Evolutionary conservation across 2,329 filamentous ascomycete genomes (phyloP), one percentile per base, ranked within the genome.

Genomic region (Fusarium tjaetaba): DNA sequence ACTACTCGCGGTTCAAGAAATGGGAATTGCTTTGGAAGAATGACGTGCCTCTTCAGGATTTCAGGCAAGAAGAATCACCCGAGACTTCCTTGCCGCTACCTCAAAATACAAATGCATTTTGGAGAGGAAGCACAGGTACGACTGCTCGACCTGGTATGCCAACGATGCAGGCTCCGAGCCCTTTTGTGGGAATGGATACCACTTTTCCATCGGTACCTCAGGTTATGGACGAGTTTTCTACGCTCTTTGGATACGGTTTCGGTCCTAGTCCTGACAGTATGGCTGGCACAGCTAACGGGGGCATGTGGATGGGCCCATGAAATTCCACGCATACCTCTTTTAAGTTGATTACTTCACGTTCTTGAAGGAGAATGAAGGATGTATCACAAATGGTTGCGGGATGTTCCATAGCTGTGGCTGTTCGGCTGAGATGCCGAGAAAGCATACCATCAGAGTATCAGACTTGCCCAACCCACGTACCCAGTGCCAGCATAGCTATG

Each of bases 11-110:
- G 4, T 87, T 87, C 74, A 87, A 87, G 69, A 86, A 84, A 46
- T 87, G 85, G 85, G 85, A 87, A 68, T 86, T 86, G 79, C 79
- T 86, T 6, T 86, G 85, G 80, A 81, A 81, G 82, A 86, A 84
- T 41, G 79, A 82, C 46, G 61, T 73, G 15, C 74, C 79, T 4
- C 34, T 75, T n/a, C 72, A 77, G 32, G 79, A 80, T 20, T 77
- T 76, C 32, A 66, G 59, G 15, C 72, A 73, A 42, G 79, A 80
- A 51, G 65, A 74, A 46, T 76, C 76, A 16, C 65, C 76, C 2
- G 77, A 78, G 59, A 61, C 71, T 7, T 68, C 71, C 22, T 61
- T 79, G 58, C 74, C 74, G 14, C 39, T 78, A 22, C 71, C 76
- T n/a, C 76, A 72, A 30, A 75, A 74, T 26, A 71, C 69, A 30